Conservation (phyloP, 2,329 filamentous ascomycete genomes). For the Pezicula rhizophila region DNA sequence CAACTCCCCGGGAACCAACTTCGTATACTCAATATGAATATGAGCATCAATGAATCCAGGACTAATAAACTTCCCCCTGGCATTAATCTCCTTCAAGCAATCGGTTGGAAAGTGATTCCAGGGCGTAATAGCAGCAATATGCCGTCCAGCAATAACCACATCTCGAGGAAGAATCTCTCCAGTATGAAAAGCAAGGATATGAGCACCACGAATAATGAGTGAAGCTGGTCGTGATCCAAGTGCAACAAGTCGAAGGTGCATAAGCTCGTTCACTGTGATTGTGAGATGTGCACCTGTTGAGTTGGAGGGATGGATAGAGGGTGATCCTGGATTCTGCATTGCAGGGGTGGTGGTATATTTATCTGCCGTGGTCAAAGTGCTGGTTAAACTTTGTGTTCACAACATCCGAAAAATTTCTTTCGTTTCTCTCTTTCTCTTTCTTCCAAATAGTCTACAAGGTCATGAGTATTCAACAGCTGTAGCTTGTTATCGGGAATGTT, state of each 20-base stretch:
- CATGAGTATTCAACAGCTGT: too few species aligned
- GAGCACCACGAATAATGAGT: slow-evolving; percentile 17
- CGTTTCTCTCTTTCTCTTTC: too few species aligned
- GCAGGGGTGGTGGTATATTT: not conserved
- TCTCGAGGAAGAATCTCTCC: slow-evolving; percentile 17
- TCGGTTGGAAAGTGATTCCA: slow-evolving; percentile 14
- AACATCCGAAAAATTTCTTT: too few species aligned
- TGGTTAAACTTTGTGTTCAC: too few species aligned
- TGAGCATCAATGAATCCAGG: slow-evolving; percentile 20
- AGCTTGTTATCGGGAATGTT: too few species aligned
- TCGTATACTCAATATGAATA: slow-evolving; percentile 21
- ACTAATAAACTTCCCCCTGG: slow-evolving; percentile 13
- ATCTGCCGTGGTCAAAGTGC: too few species aligned
- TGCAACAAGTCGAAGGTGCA: slow-evolving; percentile 13
- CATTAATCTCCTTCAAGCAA: slow-evolving; percentile 12
- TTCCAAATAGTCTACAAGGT: too few species aligned
- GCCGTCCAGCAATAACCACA: slow-evolving; percentile 15
- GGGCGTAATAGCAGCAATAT: slow-evolving; percentile 19
- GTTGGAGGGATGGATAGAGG: slow-evolving; percentile 5
- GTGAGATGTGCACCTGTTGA: slow-evolving; percentile 16
- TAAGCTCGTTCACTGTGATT: slow-evolving; percentile 15
- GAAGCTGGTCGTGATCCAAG: slow-evolving; percentile 9
- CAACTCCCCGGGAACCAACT: slow-evolving; percentile 14
- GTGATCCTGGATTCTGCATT: not conserved
- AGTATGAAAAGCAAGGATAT: slow-evolving; percentile 14